Conservation (phyloP, 345 rosid species). For the Gossypium thurberi region DNA sequence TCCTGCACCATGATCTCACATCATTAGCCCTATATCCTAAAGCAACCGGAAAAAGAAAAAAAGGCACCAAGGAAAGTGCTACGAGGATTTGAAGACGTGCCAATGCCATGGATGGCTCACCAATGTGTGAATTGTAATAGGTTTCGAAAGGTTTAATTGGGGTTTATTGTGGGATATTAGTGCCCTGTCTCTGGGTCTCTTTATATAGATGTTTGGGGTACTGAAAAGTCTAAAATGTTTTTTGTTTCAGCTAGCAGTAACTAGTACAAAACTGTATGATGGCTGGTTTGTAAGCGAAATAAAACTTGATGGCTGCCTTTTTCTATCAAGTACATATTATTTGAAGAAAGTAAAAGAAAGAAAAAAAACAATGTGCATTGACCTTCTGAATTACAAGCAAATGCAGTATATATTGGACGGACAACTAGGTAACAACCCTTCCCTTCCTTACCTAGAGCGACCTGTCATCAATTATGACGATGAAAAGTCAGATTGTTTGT, state of each 20-base stretch:
- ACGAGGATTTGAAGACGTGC: conserved; percentile 24
- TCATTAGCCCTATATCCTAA: conserved; percentile 21
- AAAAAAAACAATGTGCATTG: too few relatives aligned
- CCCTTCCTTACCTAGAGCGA: too few relatives aligned
- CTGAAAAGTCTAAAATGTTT: background rate
- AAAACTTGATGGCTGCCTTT: background rate
- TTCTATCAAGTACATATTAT: too few relatives aligned
- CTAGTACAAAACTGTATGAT: background rate
- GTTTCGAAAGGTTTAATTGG: background rate
- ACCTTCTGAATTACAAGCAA: background rate
- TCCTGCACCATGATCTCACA: conserved; percentile 48
- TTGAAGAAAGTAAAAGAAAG: background rate
- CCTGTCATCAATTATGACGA: background rate
- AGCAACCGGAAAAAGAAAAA: conserved; percentile 25
- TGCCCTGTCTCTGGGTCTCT: background rate
- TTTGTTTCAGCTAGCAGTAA: too few relatives aligned
- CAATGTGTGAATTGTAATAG: background rate
- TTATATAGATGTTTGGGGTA: background rate
- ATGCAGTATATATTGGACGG: background rate
- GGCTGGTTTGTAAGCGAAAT: background rate
- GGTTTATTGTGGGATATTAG: background rate
- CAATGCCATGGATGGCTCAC: conserved; percentile 46
- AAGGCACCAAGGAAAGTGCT: conserved; percentile 22
- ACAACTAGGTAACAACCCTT: too few relatives aligned
- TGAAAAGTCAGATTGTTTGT: background rate